Conservation (phyloP, 352 stramenopile species). For the Phytophthora tentaculata region DNA sequence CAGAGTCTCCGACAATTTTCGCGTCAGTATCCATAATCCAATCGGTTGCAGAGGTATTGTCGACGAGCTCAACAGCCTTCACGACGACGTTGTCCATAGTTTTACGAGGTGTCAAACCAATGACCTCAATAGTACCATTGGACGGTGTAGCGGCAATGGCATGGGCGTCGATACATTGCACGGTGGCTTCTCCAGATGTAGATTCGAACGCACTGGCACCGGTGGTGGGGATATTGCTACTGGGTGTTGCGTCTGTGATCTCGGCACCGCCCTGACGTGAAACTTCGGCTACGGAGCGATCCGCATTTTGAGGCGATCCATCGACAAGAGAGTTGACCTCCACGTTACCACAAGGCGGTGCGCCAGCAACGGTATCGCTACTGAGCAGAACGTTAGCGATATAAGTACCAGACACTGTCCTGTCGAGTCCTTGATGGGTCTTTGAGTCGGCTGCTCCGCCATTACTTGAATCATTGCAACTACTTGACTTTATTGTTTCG, state of each 20-base stretch:
- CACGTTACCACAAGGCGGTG: neutral
- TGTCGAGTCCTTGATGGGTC: neutral
- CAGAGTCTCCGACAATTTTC: neutral
- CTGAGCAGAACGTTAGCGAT: neutral
- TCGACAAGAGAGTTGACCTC: neutral
- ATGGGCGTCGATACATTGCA: neutral
- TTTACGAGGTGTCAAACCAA: neutral
- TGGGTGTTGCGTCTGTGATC: neutral
- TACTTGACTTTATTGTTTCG: neutral
- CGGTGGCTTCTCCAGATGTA: too few relatives aligned
- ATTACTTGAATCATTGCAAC: neutral
- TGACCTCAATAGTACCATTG: constrained; percentile 5
- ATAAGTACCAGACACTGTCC: neutral
- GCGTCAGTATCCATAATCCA: neutral
- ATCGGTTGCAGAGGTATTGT: neutral
- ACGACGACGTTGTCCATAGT: neutral
- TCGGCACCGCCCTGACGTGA: neutral
- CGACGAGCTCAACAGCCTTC: neutral
- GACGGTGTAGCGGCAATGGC: constrained; percentile 1
- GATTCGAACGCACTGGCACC: neutral
- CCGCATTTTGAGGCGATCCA: neutral
- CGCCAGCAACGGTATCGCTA: neutral
- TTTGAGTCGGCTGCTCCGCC: neutral
- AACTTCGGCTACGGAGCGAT: neutral
- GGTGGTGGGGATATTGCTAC: neutral